These are phyloP conservation scores for Cercospora beticola DNA, from an alignment of 2,329 filamentous ascomycete species.

Conservation along the genomic window DNA sequence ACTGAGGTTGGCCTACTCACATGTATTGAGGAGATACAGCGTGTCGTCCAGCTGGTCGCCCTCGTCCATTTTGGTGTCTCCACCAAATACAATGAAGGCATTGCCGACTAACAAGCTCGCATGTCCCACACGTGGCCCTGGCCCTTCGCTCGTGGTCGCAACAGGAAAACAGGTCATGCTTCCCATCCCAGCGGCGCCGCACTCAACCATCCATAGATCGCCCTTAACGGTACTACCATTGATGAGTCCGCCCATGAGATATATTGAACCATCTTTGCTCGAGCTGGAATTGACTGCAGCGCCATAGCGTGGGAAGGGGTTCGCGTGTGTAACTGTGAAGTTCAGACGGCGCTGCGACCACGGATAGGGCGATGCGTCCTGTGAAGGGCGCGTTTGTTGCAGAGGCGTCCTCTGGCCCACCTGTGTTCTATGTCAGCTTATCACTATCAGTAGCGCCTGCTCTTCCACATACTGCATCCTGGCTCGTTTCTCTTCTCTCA, in stretches of 20 bases:
- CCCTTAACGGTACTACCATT: conserved; percentile 95
- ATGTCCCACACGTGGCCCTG: conserved; percentile 91
- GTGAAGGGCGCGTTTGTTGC: conserved; percentile 42
- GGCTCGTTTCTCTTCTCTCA: conserved; percentile 29
- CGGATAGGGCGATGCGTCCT: conserved; percentile 78
- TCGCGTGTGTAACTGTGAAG: conserved; percentile 76
- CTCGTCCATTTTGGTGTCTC: conserved; percentile 96
- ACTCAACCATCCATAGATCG: conserved; percentile 96
- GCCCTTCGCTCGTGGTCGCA: conserved; percentile 87
- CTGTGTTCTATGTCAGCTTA: conserved; percentile 43
- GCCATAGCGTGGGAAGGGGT: conserved; percentile 94
- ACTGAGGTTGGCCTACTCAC: conserved; percentile 57
- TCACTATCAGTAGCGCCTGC: neutral
- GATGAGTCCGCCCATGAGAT: conserved; percentile 95
- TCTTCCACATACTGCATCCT: conserved; percentile 26
- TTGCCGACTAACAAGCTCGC: conserved; percentile 93
- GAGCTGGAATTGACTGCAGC: conserved; percentile 89
- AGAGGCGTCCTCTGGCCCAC: conserved; percentile 31
- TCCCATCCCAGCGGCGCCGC: conserved; percentile 58
- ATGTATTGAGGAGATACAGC: conserved; percentile 93
- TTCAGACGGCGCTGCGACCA: conserved; percentile 91
- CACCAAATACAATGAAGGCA: conserved; percentile 97
- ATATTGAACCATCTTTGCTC: conserved; percentile 95
- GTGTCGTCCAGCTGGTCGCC: conserved; percentile 90
- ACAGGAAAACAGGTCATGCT: conserved; percentile 90